Evolutionary conservation across 108 stramenopile genomes (phyloP).

Genomic region (Aurantiochytrium sp.): DNA sequence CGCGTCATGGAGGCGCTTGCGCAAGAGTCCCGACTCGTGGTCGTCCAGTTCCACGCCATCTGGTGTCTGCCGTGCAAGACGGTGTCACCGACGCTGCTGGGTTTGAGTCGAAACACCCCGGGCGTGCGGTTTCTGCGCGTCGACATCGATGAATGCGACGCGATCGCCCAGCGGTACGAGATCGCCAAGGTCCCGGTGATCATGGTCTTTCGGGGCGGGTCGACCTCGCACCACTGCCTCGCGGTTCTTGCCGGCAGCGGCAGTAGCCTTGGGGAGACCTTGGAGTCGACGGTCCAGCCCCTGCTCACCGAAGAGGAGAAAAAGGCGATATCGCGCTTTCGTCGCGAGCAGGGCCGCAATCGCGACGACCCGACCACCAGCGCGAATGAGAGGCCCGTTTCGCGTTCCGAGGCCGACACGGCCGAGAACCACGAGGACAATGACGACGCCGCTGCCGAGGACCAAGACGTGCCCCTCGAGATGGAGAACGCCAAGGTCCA

Average conservation of each 20-base stretch:
- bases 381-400: too few relatives aligned
- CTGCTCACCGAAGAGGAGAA: background rate
- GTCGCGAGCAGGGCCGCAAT: background rate
- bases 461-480: background rate
- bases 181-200: constrained; percentile 22
- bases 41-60: constrained; percentile 23
- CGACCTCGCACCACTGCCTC: background rate
- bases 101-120: constrained; percentile 13
- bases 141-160: constrained; percentile 39
- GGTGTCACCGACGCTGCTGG: background rate
- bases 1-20: constrained; percentile 13
- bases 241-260: background rate
- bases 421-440: background rate
- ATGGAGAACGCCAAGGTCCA: background rate
- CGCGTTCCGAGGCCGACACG: background rate
- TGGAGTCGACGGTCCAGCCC: background rate
- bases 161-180: background rate
- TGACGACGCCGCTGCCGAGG: background rate
- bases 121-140: constrained; percentile 16
- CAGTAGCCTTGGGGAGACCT: background rate
- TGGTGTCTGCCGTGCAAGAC: constrained; percentile 38
- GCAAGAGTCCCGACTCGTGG: background rate
- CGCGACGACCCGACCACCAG: background rate
- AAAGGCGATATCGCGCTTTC: background rate
- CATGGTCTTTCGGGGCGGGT: constrained; percentile 24